Conservation (phyloP, 192 early-diverging fungal species). For the Podila minutissima region DNA sequence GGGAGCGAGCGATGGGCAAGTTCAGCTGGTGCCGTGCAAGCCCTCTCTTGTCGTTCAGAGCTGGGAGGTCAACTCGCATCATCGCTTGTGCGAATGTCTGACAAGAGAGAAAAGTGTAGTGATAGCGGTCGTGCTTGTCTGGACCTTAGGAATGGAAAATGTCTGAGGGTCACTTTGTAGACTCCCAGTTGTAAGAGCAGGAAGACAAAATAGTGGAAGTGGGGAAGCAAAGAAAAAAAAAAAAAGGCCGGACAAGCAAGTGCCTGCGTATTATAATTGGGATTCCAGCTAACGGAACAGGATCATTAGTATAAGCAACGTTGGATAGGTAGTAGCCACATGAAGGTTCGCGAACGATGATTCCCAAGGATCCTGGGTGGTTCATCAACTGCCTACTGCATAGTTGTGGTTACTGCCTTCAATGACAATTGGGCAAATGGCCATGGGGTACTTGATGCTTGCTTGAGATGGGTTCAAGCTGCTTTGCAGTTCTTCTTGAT, state of each 20-base stretch:
- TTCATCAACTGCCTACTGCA: no score
- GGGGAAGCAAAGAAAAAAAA: not conserved
- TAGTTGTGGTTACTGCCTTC: not conserved
- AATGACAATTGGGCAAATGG: no score
- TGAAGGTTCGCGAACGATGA: not conserved
- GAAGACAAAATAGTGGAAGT: no score
- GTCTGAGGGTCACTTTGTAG: not conserved
- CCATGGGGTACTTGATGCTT: no score
- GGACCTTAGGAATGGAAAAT: not conserved
- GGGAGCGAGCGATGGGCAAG: slow-evolving; percentile 20
- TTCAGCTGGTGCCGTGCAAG: slow-evolving; percentile 21
- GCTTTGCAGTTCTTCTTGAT: no score
- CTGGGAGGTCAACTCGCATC: not conserved
- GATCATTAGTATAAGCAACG: not conserved
- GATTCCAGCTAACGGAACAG: no score
- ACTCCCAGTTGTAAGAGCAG: no score
- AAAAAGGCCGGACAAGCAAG: no score
- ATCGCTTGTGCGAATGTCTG: not conserved
- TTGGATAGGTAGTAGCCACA: not conserved
- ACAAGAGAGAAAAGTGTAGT: not conserved
- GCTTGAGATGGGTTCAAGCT: no score
- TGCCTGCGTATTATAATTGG: no score
- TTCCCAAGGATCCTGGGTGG: not conserved
- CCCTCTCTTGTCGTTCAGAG: slow-evolving; percentile 7
- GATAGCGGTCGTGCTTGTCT: not conserved